A percentile compares a stretch with the other conserved stretches of the same genome.
Conservation (phyloP, 2,329 filamentous ascomycete genomes). For the Fusarium liriodendri region DNA sequence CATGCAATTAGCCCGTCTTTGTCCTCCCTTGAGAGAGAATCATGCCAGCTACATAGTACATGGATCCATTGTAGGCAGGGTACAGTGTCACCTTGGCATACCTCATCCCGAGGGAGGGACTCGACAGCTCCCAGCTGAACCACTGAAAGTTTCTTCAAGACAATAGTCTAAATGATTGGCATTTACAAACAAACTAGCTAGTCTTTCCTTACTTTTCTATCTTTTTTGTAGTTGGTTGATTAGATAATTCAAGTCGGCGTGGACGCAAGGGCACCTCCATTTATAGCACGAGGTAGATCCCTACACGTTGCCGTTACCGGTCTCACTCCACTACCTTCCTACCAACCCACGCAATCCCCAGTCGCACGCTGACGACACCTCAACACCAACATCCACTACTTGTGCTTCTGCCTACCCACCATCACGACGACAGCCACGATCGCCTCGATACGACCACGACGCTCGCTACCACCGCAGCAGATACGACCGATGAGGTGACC, state of each 20-base stretch:
- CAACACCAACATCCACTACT: not conserved
- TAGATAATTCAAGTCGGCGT: not conserved
- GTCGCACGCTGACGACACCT: conserved; percentile 36
- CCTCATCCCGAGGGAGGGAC: not conserved
- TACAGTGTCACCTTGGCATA: not conserved
- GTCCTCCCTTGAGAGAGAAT: not conserved
- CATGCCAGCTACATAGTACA: not conserved
- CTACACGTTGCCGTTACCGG: conserved; percentile 2
- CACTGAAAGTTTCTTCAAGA: not conserved
- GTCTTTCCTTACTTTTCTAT: not conserved
- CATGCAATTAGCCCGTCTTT: not conserved
- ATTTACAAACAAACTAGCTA: not conserved
- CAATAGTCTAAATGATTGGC: not conserved
- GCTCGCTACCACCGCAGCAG: not conserved
- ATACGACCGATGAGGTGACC: conserved; percentile 36
- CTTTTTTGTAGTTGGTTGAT: not conserved
- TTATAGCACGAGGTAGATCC: not conserved
- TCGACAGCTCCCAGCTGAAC: not conserved
- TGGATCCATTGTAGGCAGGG: not conserved
- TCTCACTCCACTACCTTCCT: not conserved
- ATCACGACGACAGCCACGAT: not conserved
- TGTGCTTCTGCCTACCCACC: not conserved
- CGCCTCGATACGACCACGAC: not conserved
- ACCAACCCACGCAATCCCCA: conserved; percentile 10
- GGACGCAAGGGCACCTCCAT: not conserved